These are phyloP conservation scores for Odontarrhena argentea DNA, from an alignment of 345 rosid species.

Conservation along the genomic window DNA sequence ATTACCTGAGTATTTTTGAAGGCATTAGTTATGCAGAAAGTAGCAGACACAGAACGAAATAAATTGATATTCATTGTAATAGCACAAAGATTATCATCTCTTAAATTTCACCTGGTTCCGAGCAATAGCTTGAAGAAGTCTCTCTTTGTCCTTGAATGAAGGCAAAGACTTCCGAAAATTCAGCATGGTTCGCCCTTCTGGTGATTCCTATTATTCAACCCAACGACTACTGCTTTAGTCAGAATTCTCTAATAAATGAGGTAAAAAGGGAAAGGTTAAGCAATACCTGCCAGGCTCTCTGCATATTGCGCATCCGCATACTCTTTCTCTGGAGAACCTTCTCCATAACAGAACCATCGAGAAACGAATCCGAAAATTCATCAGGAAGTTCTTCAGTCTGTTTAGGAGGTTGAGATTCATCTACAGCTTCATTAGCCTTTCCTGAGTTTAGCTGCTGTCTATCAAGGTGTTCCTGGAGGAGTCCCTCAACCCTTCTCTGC, in stretches of 20 bases:
- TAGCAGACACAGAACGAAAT: not conserved
- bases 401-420: constrained; percentile 44
- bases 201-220: constrained; percentile 66
- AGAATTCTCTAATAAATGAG: not conserved
- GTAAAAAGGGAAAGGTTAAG: not conserved
- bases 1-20: constrained; percentile 58
- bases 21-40: not conserved
- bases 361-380: constrained; percentile 56
- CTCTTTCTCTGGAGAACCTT: constrained; percentile 92
- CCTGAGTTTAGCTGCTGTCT: constrained; percentile 61
- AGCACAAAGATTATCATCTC: constrained; percentile 25
- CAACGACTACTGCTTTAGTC: constrained; percentile 15
- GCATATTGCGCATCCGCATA: constrained; percentile 89
- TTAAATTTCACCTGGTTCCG: constrained; percentile 78
- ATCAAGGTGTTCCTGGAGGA: constrained; percentile 93
- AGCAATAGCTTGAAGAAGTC: constrained; percentile 93
- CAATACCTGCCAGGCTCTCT: constrained; percentile 87
- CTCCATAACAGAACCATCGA: constrained; percentile 94
- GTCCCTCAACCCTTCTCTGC: constrained; percentile 92
- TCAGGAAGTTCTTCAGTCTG: constrained; percentile 52
- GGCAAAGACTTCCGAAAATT: constrained; percentile 88
- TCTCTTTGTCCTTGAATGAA: constrained; percentile 86
- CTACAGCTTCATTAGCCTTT: constrained; percentile 43
- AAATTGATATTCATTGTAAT: not conserved
- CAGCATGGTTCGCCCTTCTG: constrained; percentile 81